These are phyloP conservation scores for Lepraria neglecta DNA, from an alignment of 495 filamentous ascomycete species.

Conservation along the genomic window DNA sequence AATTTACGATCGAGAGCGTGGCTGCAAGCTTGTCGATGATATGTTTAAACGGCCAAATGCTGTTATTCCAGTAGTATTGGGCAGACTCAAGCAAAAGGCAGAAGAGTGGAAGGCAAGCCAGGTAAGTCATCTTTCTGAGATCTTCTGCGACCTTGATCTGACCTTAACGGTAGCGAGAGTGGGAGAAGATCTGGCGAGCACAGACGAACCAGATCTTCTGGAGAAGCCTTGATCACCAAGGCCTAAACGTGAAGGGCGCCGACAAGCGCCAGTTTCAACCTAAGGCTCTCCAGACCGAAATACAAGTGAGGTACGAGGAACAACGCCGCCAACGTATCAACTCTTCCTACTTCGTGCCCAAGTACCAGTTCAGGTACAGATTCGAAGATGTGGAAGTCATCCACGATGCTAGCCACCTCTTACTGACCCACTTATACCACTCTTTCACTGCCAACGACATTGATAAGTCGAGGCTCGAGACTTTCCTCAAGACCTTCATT, in stretches of 20 bases:
- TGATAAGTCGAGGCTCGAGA: conserved; percentile 69
- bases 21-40: conserved; percentile 70
- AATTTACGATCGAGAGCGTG: conserved; percentile 84
- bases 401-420: conserved; percentile 70
- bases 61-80: conserved; percentile 80
- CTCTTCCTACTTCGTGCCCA: conserved; percentile 50
- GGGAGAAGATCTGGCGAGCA: conserved; percentile 97
- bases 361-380: conserved; percentile 65
- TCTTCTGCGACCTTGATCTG: conserved; percentile 7
- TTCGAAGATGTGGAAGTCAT: conserved; percentile 75
- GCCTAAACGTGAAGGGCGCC: conserved; percentile 68
- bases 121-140: conserved; percentile 29
- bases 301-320: conserved; percentile 83
- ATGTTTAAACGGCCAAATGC: conserved; percentile 74
- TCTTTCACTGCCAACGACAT: conserved; percentile 57
- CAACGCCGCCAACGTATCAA: conserved; percentile 60
- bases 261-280: conserved; percentile 87
- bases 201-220: conserved; percentile 90
- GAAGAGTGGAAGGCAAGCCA: conserved; percentile 95
- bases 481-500: conserved; percentile 84
- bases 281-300: conserved; percentile 77
- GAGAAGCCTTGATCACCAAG: conserved; percentile 93
- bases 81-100: conserved; percentile 82
- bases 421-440: conserved; percentile 67
- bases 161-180: conserved; percentile 62